Percentiles rank a stretch among this genome's conserved stretches.
These are phyloP conservation scores for Taphrina betulina DNA, from an alignment of 1,139 yeast genomes.

Conservation along the genomic window DNA sequence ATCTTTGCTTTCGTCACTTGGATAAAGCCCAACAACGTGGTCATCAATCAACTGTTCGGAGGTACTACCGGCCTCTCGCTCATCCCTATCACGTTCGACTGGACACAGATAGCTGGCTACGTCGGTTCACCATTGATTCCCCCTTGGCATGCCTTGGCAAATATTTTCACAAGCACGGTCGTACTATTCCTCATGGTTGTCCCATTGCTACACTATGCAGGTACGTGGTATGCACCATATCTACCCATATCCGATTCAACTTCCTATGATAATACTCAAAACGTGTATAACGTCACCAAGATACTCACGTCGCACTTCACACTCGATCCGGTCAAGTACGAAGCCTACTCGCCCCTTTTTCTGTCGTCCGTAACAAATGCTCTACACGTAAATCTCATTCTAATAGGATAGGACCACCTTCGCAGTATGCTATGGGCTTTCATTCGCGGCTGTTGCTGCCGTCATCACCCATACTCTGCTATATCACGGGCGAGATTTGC, in stretches of 20 bases:
- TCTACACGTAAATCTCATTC: too few species aligned
- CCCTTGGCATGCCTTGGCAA: slow-evolving; percentile 59
- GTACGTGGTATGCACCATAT: slow-evolving; percentile 35
- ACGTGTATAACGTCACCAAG: slow-evolving; percentile 49
- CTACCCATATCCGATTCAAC: slow-evolving; percentile 41
- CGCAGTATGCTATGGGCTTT: slow-evolving; percentile 58
- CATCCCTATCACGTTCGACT: slow-evolving; percentile 61
- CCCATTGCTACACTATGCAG: slow-evolving; percentile 46
- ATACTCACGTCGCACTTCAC: slow-evolving; percentile 50
- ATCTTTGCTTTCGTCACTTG: slow-evolving; percentile 57
- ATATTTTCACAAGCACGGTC: slow-evolving; percentile 52
- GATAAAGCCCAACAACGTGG: slow-evolving; percentile 56
- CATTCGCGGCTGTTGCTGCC: slow-evolving; percentile 61
- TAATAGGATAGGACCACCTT: slow-evolving; percentile 52
- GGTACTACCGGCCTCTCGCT: slow-evolving; percentile 60
- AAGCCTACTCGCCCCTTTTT: slow-evolving; percentile 59
- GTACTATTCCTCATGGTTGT: slow-evolving; percentile 51
- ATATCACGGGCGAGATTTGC: slow-evolving; percentile 58
- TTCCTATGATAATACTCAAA: slow-evolving; percentile 54
- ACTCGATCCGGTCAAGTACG: slow-evolving; percentile 53
- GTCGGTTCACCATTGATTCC: slow-evolving; percentile 63
- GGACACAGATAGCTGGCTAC: slow-evolving; percentile 48
- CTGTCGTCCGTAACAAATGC: slow-evolving; percentile 49
- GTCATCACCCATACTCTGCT: slow-evolving; percentile 56
- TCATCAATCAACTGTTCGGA: slow-evolving; percentile 64